Base-by-base conservation (phyloP, 441 rosid species). In the Adansonia madagascariensis region DNA sequence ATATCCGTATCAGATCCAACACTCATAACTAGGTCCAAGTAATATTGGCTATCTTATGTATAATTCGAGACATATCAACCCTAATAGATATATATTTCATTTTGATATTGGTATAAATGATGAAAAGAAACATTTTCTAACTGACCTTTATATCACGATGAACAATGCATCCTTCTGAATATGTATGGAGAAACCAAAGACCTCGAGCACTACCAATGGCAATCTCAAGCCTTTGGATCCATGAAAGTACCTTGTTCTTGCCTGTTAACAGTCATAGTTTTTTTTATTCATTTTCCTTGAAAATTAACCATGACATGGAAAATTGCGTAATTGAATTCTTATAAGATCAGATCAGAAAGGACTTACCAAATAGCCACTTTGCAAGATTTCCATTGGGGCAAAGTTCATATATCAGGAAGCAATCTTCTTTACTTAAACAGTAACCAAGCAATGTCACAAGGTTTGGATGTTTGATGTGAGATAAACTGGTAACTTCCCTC, bases 91-190 rank as follows among this genome's bases (percentile, higher is more conserved):
- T 1, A 27, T 27, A 27, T 27, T 27, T 27, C 31, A 27, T 27
- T 27, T 27, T 27, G 31, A 27, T 1, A 2, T 27, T 27, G 31
- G 31, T 27, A 27, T 27, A 27, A 27, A 27, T 27, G 31, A 27
- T 17, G 17, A 56, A 68, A 15, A 20, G 17, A 10, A 4, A 10
- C 4, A 10, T 61, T 27, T 24, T 2, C 41, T 44, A 56, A 68
- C 50, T 8, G 57, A 87, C 93, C 87, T 88, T 90, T 78, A 90
- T 83, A 77, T 88, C 88, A 0, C 90, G 88, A 68, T 88, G 93
- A 78, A 88, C 91, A 50, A 90, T 88, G 83, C 93, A 87, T 59
- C 91, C 91, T 80, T 85, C 86, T 12, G 89, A 81, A 61, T 87
- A 87, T 67, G 89, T 84, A 52, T 88, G 93, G 47, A 90, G 90